These are phyloP conservation scores for Capsicum rhomboideum DNA, from an alignment of 257 asterid species.

Conservation along the genomic window DNA sequence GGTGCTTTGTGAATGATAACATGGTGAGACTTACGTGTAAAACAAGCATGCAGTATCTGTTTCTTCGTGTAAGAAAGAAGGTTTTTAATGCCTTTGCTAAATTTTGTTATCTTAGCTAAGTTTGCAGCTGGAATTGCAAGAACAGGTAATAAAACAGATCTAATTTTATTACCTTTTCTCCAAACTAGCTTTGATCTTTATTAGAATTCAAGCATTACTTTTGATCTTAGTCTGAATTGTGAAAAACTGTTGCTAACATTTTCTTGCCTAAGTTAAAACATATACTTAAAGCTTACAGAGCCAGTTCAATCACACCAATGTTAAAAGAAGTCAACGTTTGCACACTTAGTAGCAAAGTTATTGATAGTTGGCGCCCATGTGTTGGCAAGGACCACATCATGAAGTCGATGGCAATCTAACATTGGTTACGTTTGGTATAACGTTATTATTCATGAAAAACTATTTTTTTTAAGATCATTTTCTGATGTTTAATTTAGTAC, in stretches of 20 bases:
- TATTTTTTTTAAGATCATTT: too few species aligned
- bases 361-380: too few species aligned
- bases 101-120: neutral
- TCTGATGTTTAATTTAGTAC: neutral
- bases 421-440: neutral
- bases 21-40: neutral
- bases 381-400: too few species aligned
- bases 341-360: too few species aligned
- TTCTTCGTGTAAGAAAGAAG: neutral
- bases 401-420: neutral
- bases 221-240: neutral
- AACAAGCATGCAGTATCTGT: neutral
- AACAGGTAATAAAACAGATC: neutral
- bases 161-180: neutral
- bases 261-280: too few species aligned
- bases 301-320: too few species aligned
- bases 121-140: neutral
- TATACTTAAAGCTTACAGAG: too few species aligned
- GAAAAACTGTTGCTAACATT: too few species aligned
- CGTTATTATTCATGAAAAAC: neutral
- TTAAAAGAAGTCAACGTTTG: too few species aligned
- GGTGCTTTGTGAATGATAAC: neutral
- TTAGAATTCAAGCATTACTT: neutral
- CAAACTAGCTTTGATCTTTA: neutral
- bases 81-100: neutral